These are phyloP conservation scores for Rhizoctonia solani DNA, from an alignment of 1,284 basidiomycete genomes.

Conservation along the genomic window DNA sequence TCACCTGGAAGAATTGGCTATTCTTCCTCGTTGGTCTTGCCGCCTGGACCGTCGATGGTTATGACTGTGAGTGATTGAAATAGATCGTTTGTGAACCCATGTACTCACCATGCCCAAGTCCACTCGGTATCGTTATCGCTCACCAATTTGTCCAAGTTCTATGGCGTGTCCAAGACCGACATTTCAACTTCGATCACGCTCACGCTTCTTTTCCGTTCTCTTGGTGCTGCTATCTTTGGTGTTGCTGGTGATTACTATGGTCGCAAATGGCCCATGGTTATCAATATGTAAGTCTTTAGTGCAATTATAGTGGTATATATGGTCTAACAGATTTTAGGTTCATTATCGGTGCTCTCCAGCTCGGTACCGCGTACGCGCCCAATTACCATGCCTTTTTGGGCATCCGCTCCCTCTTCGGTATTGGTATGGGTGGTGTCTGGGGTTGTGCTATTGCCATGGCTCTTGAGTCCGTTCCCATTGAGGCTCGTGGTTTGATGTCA, in stretches of 20 bases:
- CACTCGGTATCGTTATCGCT: constrained; percentile 28
- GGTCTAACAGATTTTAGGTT: no score
- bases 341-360: constrained; percentile 47
- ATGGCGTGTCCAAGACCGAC: constrained; percentile 40
- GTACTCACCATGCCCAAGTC: constrained; percentile 1
- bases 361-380: constrained; percentile 64
- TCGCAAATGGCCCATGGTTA: constrained; percentile 88
- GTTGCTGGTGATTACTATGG: constrained; percentile 83
- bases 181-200: constrained; percentile 71
- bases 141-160: constrained; percentile 25
- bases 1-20: constrained; percentile 45
- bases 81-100: neutral
- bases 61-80: constrained; percentile 5
- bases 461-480: constrained; percentile 88
- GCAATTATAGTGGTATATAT: no score
- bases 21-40: constrained; percentile 46
- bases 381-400: constrained; percentile 71
- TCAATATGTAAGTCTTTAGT: constrained; percentile 72
- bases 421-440: constrained; percentile 75
- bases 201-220: constrained; percentile 86
- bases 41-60: constrained; percentile 37
- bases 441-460: constrained; percentile 66
- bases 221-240: constrained; percentile 76
- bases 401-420: constrained; percentile 78
- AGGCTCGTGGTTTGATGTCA: constrained; percentile 81